Evolutionary conservation across 2,329 filamentous ascomycete species (phyloP), one percentile per base, ranked within the genome.

Genomic region (Thermoascus crustaceus): DNA sequence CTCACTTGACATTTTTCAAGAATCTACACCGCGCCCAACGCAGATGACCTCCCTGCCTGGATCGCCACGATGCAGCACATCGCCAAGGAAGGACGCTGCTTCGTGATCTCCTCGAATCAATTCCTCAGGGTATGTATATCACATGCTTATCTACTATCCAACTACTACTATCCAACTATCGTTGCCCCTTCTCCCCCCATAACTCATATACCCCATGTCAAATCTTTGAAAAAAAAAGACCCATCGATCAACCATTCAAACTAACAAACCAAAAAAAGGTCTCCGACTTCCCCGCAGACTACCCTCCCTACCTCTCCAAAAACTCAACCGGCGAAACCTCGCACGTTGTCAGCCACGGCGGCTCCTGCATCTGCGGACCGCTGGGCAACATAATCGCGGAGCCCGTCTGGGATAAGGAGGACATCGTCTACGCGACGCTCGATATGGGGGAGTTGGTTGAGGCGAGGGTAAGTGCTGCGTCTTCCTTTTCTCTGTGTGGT

Each of bases 51-150:
- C 24, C 43, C 46, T 8, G 6, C 55, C 11, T 66, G 63, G 63
- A 53, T 50, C 8, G 62, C 61, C 6, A 59, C 62, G 2, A 64
- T 64, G 60, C 61, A 64, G 35, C 63, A 67, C 38, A 64, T 67
- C 17, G 63, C 63, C n/a, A 67, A 67, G 39, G 63, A 67, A 39
- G 63, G 63, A 7, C 54, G 63, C 20, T 66, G 62, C 40, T 67
- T 66, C 37, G 61, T 67, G 2, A 57, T 66, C 4, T 61, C 58
- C 0, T 58, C 60, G 23, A 67, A 67, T 37, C 57, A 62, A 18
- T 54, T 63, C 41, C 14, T 10, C 24, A 26, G 14, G 24, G 24
- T 26, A 9, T 62, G 56, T 43, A 63, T n/a, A n/a, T n/a, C n/a
- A n/a, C n/a, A n/a, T n/a, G n/a, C n/a, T n/a, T n/a, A n/a, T n/a